Base-by-base conservation (phyloP, 495 filamentous ascomycete genomes). In the Neurospora tetrasperma region DNA sequence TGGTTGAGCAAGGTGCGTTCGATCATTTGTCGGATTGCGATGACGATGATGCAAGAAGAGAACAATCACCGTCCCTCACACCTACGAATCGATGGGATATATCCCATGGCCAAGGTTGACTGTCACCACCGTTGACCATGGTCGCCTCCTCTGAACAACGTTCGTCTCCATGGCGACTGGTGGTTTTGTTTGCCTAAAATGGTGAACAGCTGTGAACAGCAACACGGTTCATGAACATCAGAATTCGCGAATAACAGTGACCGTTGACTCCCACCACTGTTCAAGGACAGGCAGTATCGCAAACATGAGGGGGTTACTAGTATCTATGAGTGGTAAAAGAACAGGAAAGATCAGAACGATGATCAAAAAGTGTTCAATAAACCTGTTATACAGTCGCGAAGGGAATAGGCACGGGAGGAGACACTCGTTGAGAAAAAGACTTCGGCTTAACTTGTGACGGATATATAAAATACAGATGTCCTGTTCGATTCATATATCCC, bases 401-500 rank as follows among this genome's bases (percentile, higher is more conserved):
- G 27, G 27, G 27, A 31, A 31, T 31, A 31, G 27, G 2, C 2
- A 31, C 2, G 27, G 27, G 27, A 31, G 27, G 27, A 46, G 43
- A 20, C 43, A 46, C 43, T 46, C 43, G 18, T 10, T 46, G 8
- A 46, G n/a, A 10, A 46, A 20, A n/a, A 0, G 9, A 46, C 18
- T 46, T 46, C 1, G 18, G 8, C 1, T 10, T 10, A 46, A 46
- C 2, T 0, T n/a, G 0, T 46, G 2, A 10, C 0, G 12, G 0
- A n/a, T 46, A n/a, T 46, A 46, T n/a, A n/a, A 4, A 2, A 0
- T 8, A 46, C 5, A 5, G 5, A 31, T 31, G 27, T 31, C 2
- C 18, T 2, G 4, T n/a, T 44, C 4, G 43, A 44, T 18, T 4
- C 18, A n/a, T n/a, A 6, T 0, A 8, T 9, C 8, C 3, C 18